Evolutionary conservation across 2,329 filamentous ascomycete genomes (phyloP), one percentile per base, ranked within the genome.

Genomic region (Colletotrichum sp.): DNA sequence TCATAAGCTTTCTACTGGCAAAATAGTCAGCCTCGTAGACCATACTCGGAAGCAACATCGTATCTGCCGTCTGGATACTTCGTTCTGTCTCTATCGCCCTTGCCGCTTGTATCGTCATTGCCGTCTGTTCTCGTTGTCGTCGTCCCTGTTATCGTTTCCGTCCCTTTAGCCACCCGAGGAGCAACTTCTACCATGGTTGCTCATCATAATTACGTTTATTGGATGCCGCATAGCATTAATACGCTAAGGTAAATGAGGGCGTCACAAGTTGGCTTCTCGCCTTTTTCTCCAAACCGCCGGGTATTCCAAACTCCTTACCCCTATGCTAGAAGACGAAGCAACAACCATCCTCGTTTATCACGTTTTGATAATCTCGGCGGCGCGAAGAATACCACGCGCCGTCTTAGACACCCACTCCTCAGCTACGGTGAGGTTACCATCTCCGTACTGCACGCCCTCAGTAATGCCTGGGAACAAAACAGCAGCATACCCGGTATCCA

Each of bases 391-490:
- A 0, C 82, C 84, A 0, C 80, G 78, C 3, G 84, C 84, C 22
- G 83, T 85, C 79, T 82, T 84, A 8, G 78, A 78, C 2, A 85
- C 82, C 84, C 84, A 85, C 59, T 84, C 83, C 15, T 82, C 73
- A 0, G 84, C 84, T 11, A 81, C 67, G 0, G 80, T 79, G 15
- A 83, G 76, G 12, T 83, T 77, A 2, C 81, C 90, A 71, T 90
- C 72, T 2, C 81, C 91, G 69, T 90, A 90, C 78, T 92, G 90
- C 1, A 92, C 89, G 70, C 93, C 94, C 6, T 93, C 93, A 82
- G 92, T 93, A 79, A 94, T 91, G 27, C 92, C 93, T 15, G 92
- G 86, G 71, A 86, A 87, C 0, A 85, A 83, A 0, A 84, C 84
- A 6, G 85, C 83, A 0, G 84, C 83, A 27, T 87, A 89, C 44